Conservation (phyloP, 257 asterid genomes). For the Scutellaria baicalensis region DNA sequence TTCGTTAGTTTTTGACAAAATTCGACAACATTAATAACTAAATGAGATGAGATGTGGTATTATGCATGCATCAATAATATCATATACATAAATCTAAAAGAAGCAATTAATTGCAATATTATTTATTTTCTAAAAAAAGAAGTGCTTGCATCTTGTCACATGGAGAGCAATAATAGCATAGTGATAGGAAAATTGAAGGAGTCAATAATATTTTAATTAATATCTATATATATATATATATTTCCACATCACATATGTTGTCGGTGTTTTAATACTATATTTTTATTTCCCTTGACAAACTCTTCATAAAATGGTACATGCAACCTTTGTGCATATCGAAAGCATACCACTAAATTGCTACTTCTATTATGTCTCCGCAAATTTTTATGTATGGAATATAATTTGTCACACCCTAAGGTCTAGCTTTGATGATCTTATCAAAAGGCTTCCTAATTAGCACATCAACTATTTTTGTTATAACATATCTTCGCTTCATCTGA, state of each 20-base stretch:
- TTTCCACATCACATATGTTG: background rate
- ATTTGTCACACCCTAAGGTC: no score
- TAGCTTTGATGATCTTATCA: no score
- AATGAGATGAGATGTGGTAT: no score
- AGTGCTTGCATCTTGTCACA: conserved; percentile 30
- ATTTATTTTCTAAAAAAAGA: background rate
- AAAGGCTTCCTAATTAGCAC: no score
- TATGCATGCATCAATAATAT: no score
- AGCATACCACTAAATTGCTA: background rate
- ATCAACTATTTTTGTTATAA: no score
- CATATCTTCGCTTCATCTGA: no score
- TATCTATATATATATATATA: conserved; percentile 1
- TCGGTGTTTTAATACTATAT: conserved; percentile 6
- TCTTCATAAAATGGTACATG: conserved; percentile 1
- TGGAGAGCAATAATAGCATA: conserved; percentile 24
- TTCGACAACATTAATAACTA: no score
- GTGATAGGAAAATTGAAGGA: background rate
- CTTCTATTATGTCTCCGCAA: background rate
- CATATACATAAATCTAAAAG: background rate
- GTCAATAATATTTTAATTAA: background rate
- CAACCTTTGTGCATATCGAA: background rate
- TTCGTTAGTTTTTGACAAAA: no score
- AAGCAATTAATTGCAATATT: no score
- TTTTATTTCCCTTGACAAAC: background rate
- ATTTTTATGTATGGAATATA: no score